A percentile compares a stretch with the other conserved stretches of the same genome.
These are phyloP conservation scores for Pisolithus tinctorius DNA, from an alignment of 768 basidiomycete species.

Conservation along the genomic window DNA sequence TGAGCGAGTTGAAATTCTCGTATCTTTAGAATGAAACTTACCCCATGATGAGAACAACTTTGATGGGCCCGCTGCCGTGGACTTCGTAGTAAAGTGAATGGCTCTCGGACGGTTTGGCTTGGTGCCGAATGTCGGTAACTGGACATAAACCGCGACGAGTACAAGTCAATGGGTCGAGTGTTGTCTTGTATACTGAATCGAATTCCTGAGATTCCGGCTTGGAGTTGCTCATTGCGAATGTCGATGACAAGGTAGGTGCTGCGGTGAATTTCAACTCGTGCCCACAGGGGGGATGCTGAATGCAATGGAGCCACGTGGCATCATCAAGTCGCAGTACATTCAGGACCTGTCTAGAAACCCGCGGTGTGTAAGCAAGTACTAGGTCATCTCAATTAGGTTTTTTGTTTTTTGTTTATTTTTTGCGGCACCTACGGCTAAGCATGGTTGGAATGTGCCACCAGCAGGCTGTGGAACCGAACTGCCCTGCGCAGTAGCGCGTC, in stretches of 20 bases:
- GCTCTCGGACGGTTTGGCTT: conserved; percentile 47
- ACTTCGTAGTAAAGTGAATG: conserved; percentile 78
- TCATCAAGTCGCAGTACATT: no score
- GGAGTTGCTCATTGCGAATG: conserved; percentile 1
- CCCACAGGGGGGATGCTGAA: not conserved
- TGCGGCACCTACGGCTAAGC: no score
- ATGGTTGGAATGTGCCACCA: no score
- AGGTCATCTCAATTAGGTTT: no score
- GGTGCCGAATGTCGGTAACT: conserved; percentile 45
- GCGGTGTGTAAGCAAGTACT: no score
- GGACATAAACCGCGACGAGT: conserved; percentile 72
- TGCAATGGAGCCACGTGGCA: not conserved
- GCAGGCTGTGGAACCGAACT: no score
- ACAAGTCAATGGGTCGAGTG: conserved; percentile 57
- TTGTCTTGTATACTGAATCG: conserved; percentile 27
- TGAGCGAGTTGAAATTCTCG: not conserved
- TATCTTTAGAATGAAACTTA: conserved; percentile 7
- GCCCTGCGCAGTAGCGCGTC: no score
- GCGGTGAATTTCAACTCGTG: not conserved
- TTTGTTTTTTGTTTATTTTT: no score
- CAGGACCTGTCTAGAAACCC: no score
- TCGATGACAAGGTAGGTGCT: not conserved
- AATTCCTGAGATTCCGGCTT: conserved; percentile 8
- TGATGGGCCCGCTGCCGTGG: conserved; percentile 61
- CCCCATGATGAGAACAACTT: conserved; percentile 79